Evolutionary conservation across 441 rosid genomes (phyloP).

Genomic region (Populus trichocarpa): DNA sequence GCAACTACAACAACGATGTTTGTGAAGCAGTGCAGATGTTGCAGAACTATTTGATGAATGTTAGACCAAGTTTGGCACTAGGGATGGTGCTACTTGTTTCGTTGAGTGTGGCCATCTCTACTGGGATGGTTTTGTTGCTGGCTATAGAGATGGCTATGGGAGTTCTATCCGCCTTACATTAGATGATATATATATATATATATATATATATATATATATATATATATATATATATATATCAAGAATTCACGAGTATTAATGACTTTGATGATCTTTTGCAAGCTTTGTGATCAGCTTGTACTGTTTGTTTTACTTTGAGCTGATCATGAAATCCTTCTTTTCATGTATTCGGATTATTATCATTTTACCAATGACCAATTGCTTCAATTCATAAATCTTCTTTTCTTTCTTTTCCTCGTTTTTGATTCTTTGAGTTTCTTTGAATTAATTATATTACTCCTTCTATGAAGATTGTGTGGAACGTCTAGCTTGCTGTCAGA

Average conservation of each 20-base stretch:
- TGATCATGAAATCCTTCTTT: background rate
- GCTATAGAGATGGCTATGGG: constrained; percentile 9
- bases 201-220: no score
- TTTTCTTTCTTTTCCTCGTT: no score
- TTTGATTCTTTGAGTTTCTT: no score
- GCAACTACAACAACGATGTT: constrained; percentile 44
- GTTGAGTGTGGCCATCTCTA: constrained; percentile 14
- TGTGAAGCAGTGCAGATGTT: constrained; percentile 46
- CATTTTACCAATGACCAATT: no score
- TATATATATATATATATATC: no score
- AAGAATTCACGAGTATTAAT: background rate
- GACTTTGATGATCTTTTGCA: background rate
- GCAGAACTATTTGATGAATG: constrained; percentile 48
- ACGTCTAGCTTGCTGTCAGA: no score
- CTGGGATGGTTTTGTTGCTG: constrained; percentile 17
- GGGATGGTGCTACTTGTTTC: constrained; percentile 22
- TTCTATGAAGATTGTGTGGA: no score
- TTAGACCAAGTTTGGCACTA: constrained; percentile 48
- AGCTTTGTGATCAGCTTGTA: background rate
- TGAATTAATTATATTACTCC: no score
- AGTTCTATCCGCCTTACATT: constrained; percentile 2
- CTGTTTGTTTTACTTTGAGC: no score
- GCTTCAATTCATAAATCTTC: background rate
- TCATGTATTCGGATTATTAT: background rate
- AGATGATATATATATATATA: no score